Conservation (phyloP, 2,329 filamentous ascomycete species). For the Botrytis tulipae region DNA sequence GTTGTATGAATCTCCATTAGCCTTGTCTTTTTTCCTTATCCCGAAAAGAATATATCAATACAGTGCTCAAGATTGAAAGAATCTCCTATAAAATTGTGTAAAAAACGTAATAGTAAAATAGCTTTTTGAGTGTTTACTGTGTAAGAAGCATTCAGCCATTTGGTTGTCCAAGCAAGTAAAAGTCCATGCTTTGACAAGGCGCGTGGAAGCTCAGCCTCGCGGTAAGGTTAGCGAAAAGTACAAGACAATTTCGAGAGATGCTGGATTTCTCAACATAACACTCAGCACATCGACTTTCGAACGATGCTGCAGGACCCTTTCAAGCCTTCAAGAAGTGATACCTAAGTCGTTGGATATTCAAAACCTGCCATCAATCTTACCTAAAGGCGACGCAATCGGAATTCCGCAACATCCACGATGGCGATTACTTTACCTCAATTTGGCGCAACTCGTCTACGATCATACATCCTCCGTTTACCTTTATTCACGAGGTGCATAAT, state of each 20-base stretch:
- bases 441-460: slow-evolving; percentile 71
- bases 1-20: background rate
- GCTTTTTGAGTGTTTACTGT: background rate
- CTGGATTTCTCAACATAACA: slow-evolving; percentile 2
- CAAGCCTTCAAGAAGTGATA: slow-evolving; percentile 3
- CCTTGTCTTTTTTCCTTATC: background rate
- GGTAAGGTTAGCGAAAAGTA: slow-evolving; percentile 9
- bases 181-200: background rate
- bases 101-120: background rate
- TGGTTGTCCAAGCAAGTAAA: background rate
- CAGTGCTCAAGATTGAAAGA: background rate
- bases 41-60: too few relatives aligned
- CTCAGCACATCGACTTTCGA: slow-evolving; percentile 10
- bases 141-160: background rate
- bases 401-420: slow-evolving; percentile 11
- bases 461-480: slow-evolving; percentile 81
- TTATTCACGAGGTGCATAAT: slow-evolving; percentile 77
- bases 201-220: slow-evolving; percentile 1
- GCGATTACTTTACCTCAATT: slow-evolving; percentile 46
- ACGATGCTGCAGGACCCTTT: slow-evolving; percentile 6
- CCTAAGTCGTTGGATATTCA: background rate
- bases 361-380: background rate
- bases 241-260: slow-evolving; percentile 7
- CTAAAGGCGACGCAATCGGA: background rate
- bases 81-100: too few relatives aligned